Evolutionary conservation across 1,139 yeast species (phyloP), one percentile per base, ranked within the genome.

Genomic region (Saccharomyces uvarum): DNA sequence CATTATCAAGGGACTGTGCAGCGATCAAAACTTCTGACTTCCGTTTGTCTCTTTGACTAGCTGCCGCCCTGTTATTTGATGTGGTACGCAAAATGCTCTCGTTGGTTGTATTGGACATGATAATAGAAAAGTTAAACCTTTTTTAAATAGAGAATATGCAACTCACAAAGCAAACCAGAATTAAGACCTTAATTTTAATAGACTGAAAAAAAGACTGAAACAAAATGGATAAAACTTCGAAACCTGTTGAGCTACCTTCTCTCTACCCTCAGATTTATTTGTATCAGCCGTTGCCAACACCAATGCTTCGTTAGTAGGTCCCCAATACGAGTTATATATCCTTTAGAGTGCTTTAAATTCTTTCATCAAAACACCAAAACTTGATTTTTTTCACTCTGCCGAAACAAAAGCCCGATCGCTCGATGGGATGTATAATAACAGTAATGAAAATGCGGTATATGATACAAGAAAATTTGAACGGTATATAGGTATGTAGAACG

Each of bases 11-110:
- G 4, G 67, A 64, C 52, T 66, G 66, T 3, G 71, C 71, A 9
- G 71, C 71, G 16, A 65, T 63, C 46, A 64, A 56, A 13, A 66
- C 67, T 42, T 65, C 66, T 4, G 71, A 67, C 51, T 64, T 63
- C 53, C 68, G 58, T 55, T 64, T 66, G 42, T 67, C 63, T 28
- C 49, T 38, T 38, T 38, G 44, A 38, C n/a, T 16, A 38, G 44
- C 44, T 8, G 26, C 19, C n/a, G 13, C n/a, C 44, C 19, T 38
- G 9, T 19, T 19, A 13, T 9, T 38, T 38, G 44, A 38, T 13
- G 24, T 38, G 5, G 26, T 6, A 38, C 44, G 44, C 44, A 38
- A 19, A n/a, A 19, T 38, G 13, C 44, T 19, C 3, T 38, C 44
- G n/a, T 38, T 38, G 5, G 5, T 11, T 19, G 21, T 38, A 38